These are phyloP conservation scores for Aspergillus sp. DNA, from an alignment of 2,329 filamentous ascomycete species.

Conservation along the genomic window DNA sequence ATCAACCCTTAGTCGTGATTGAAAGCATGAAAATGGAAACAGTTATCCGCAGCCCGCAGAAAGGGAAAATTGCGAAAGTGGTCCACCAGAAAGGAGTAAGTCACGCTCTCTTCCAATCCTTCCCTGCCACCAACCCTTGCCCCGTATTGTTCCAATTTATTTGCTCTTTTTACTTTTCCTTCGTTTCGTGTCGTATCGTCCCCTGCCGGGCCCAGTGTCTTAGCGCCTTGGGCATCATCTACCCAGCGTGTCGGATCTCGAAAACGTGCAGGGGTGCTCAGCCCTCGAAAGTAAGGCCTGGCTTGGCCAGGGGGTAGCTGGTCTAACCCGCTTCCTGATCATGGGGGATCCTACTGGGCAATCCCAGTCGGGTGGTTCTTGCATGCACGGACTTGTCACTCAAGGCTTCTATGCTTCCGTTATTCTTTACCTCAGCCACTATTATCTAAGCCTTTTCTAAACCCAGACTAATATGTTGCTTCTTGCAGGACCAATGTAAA, in stretches of 20 bases:
- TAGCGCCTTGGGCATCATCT: neutral
- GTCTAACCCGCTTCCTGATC: neutral
- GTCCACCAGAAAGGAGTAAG: conserved; percentile 74
- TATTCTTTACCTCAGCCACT: neutral
- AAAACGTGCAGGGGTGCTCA: too few relatives aligned
- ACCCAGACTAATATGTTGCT: conserved; percentile 24
- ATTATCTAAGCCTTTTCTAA: neutral
- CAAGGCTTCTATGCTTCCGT: neutral
- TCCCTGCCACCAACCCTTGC: neutral
- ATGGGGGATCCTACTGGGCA: neutral
- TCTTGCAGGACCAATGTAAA: conserved; percentile 69
- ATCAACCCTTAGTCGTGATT: conserved; percentile 84
- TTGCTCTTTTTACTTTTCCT: neutral
- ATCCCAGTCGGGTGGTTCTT: neutral
- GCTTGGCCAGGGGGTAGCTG: neutral
- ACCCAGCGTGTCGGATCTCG: neutral
- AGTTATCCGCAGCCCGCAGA: conserved; percentile 73
- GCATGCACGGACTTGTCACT: neutral
- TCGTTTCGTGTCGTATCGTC: too few relatives aligned
- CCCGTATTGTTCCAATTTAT: conserved; percentile 8
- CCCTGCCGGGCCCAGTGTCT: neutral
- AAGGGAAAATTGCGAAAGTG: conserved; percentile 69
- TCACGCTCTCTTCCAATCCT: conserved; percentile 19
- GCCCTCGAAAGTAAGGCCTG: too few relatives aligned
- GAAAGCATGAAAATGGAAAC: conserved; percentile 93